phyloP scores from a whole-genome alignment of 257 asterid species.

The Eustoma russellianum region DNA sequence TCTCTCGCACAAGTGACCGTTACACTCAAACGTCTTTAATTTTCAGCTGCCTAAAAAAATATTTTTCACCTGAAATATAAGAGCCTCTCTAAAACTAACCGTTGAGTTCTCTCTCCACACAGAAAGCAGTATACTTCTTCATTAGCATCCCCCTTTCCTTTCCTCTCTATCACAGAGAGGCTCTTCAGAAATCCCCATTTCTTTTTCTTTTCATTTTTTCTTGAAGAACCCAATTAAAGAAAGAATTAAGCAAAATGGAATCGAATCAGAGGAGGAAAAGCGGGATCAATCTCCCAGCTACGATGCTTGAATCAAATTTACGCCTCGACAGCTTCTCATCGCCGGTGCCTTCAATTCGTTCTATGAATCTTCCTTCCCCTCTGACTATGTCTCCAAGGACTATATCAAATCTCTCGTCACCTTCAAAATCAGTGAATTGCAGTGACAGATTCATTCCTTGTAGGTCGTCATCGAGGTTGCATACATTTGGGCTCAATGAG shows the following conservation, averaged over 20 bases:
- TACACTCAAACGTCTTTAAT: conserved; percentile 16
- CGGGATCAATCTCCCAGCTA: conserved; percentile 68
- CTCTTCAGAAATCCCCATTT: conserved; percentile 9
- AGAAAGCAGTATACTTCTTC: background rate
- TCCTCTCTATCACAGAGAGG: conserved; percentile 11
- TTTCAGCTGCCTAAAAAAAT: background rate
- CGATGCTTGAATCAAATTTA: conserved; percentile 64
- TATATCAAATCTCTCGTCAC: conserved; percentile 66
- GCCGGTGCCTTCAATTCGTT: background rate
- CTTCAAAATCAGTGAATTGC: conserved; percentile 59
- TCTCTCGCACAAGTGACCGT: conserved; percentile 41
- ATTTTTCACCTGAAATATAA: background rate
- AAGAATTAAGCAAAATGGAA: conserved; percentile 35
- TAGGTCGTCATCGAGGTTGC: conserved; percentile 92
- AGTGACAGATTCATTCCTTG: conserved; percentile 98
- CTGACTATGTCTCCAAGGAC: conserved; percentile 91
- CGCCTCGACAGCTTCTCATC: conserved; percentile 55
- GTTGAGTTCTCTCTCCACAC: conserved; percentile 7
- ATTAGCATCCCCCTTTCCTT: conserved; percentile 14
- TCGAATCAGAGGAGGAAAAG: conserved; percentile 59
- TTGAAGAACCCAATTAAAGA: background rate
- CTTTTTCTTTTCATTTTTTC: background rate
- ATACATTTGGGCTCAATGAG: conserved; percentile 83
- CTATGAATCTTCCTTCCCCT: conserved; percentile 52
- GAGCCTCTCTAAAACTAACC: conserved; percentile 10